Conservation (phyloP, 331 rosid species). For the Spiraea crenata region DNA sequence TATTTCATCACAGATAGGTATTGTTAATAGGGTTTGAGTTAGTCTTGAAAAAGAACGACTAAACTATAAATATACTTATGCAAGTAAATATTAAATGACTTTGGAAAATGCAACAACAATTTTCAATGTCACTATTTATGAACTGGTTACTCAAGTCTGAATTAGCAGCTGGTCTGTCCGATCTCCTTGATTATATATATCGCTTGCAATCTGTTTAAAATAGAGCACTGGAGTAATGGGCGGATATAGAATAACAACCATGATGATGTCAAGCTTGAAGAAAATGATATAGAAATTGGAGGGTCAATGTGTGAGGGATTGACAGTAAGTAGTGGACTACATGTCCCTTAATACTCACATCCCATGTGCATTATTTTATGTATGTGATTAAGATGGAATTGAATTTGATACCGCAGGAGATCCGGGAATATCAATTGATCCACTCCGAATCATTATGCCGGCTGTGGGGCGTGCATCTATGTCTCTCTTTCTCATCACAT, state of each 20-base stretch:
- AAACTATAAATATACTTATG: background rate
- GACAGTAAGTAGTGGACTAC: conserved; percentile 33
- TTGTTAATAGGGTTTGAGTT: background rate
- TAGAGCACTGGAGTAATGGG: background rate
- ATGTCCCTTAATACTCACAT: conserved; percentile 20
- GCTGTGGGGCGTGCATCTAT: background rate
- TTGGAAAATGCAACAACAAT: conserved; percentile 17
- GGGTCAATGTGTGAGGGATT: conserved; percentile 7
- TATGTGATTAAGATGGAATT: background rate
- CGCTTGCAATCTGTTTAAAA: too few species aligned
- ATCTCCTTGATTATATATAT: background rate
- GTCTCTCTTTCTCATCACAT: background rate
- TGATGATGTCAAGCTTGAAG: background rate
- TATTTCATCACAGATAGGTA: background rate
- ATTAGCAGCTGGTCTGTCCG: background rate
- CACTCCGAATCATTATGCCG: background rate
- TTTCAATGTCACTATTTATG: background rate
- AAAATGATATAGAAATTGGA: background rate
- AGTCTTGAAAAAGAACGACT: background rate
- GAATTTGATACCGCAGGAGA: conserved; percentile 15
- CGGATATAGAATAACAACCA: background rate
- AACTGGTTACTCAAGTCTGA: background rate
- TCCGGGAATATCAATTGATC: conserved; percentile 8
- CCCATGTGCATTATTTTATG: background rate
- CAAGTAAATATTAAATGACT: background rate